phyloP scores from a whole-genome alignment of 805 yeast species.

The Candida parachauliodes region DNA sequence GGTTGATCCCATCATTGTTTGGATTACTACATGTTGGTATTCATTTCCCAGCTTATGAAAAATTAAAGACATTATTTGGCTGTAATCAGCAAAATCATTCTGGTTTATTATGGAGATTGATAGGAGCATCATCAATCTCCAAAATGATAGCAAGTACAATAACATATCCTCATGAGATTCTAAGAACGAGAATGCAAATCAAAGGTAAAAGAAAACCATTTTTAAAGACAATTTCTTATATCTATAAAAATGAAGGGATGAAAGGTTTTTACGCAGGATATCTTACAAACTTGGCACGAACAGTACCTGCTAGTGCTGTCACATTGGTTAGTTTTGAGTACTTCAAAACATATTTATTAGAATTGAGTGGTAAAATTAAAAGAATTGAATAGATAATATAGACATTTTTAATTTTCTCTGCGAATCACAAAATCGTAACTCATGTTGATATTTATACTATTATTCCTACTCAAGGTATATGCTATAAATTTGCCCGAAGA shows the following conservation, averaged over 20 bases:
- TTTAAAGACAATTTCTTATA: conserved; percentile 31
- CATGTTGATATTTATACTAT: conserved; percentile 3
- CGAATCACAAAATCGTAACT: too few relatives aligned
- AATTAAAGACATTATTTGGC: conserved; percentile 55
- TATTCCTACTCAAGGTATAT: background rate
- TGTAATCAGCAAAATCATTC: conserved; percentile 14
- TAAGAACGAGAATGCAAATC: conserved; percentile 88
- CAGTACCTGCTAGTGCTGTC: conserved; percentile 95
- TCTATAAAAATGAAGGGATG: conserved; percentile 66
- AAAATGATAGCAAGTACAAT: conserved; percentile 85
- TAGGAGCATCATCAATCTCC: conserved; percentile 68
- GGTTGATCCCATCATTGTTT: conserved; percentile 83
- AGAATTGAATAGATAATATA: conserved; percentile 1
- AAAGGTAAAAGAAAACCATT: conserved; percentile 15
- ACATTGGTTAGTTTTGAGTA: conserved; percentile 91
- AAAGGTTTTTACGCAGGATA: conserved; percentile 89
- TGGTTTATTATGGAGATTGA: conserved; percentile 26
- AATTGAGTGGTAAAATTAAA: conserved; percentile 21
- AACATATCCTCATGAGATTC: conserved; percentile 94
- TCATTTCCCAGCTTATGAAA: conserved; percentile 92
- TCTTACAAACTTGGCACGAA: conserved; percentile 77
- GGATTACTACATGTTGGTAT: conserved; percentile 93
- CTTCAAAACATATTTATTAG: conserved; percentile 53
- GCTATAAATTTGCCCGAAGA: conserved; percentile 42
- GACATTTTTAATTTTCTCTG: background rate